Percentiles rank a stretch among this genome's conserved stretches.
phyloP scores from a whole-genome alignment of 2,329 filamentous ascomycete species.

The Arthrobotrys iridis region DNA sequence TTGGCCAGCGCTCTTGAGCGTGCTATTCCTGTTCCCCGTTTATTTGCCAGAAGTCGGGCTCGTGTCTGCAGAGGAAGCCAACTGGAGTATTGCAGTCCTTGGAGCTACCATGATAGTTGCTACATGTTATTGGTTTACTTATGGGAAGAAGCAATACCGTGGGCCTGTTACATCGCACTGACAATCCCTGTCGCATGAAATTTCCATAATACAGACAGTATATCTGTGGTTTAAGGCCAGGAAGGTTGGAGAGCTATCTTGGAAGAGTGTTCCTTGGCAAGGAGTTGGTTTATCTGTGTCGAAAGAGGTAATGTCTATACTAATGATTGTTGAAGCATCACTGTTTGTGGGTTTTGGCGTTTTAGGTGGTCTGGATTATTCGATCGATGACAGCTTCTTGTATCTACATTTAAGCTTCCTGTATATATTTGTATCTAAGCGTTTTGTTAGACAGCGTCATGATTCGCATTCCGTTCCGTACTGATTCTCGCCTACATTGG shows the following conservation, averaged over 20 bases:
- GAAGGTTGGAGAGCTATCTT: neutral
- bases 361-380: slow-evolving; percentile 14
- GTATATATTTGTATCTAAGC: slow-evolving; percentile 13
- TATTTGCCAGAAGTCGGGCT: slow-evolving; percentile 43
- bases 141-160: slow-evolving; percentile 46
- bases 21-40: slow-evolving; percentile 48
- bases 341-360: slow-evolving; percentile 21
- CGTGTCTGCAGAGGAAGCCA: slow-evolving; percentile 48
- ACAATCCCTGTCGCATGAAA: slow-evolving; percentile 4
- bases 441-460: neutral
- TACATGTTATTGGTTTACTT: slow-evolving; percentile 50
- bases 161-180: slow-evolving; percentile 49
- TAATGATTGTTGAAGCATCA: slow-evolving; percentile 31
- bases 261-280: neutral
- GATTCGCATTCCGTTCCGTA: neutral
- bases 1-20: slow-evolving; percentile 44
- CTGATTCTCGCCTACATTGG: slow-evolving; percentile 1
- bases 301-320: slow-evolving; percentile 28
- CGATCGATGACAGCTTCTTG: slow-evolving; percentile 24
- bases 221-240: neutral
- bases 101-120: slow-evolving; percentile 38
- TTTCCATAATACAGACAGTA: neutral
- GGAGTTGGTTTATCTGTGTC: neutral
- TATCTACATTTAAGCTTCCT: neutral
- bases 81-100: slow-evolving; percentile 50